Evolutionary conservation across 2,329 filamentous ascomycete species (phyloP), one percentile per base, ranked within the genome.

Genomic region (Peltaster fructicola): DNA sequence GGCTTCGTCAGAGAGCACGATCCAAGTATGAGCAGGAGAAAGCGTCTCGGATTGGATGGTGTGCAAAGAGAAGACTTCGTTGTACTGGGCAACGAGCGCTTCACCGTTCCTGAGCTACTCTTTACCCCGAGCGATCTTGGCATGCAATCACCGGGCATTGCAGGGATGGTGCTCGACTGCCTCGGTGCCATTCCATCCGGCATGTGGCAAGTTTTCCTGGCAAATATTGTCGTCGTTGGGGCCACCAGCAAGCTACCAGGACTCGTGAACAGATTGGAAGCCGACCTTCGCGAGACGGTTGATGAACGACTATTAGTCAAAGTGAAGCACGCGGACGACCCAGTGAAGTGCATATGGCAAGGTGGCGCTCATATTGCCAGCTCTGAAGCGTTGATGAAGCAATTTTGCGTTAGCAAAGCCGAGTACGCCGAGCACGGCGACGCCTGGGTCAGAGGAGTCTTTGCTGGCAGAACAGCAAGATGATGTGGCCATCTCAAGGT

Each of bases 361-460:
- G 88, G 88, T 9, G 85, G 73, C n/a, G 76, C 77, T 12, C 65
- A 70, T 30, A 58, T 93, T 28, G 81, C 81, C 1, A 66, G 56
- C 24, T 72, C 84, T 39, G 59, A 61, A 20, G 62, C 76, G 18
- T 57, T 59, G 24, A 35, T 90, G 25, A 63, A 71, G 31, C 63
- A 63, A 23, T 52, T 82, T 8, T 64, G 70, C 2, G 77, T 93
- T n/a, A 88, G 79, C 0, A 80, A 78, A 45, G 66, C 77, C 32
- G 81, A 98, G 45, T 98, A 98, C 48, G 70, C 88, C 25, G 88
- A 98, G 50, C 55, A 82, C 43, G 88, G 88, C n/a, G 40, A 44
- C 22, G 33, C 33, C 8, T 52, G 48, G 48, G 40, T 41, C 8
- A 32, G 40, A 14, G 33, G 45, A 21, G 40, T 38, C 25, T 51